A percentile compares a stretch with the other conserved stretches of the same genome.
Conservation (phyloP, 208 protist species). For the Jaenimonas drosophilae region DNA sequence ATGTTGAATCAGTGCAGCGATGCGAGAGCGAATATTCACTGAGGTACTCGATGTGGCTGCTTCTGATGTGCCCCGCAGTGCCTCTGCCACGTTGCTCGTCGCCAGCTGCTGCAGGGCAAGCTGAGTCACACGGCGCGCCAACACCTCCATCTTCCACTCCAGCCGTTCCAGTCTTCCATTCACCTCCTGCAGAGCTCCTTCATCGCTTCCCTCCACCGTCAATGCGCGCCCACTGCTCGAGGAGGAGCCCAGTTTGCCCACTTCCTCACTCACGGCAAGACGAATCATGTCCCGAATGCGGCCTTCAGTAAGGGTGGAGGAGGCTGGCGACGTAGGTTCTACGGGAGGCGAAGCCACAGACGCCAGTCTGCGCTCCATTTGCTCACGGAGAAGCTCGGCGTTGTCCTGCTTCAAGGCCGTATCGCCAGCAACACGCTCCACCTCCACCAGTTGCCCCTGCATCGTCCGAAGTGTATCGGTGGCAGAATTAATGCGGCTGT, state of each 20-base stretch:
- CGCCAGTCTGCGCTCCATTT: conserved; percentile 51
- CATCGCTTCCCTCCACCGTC: too few relatives aligned
- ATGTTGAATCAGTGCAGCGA: conserved; percentile 8
- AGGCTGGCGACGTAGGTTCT: not conserved
- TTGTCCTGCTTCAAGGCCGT: conserved; percentile 44
- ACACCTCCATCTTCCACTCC: too few relatives aligned
- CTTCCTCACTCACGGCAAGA: too few relatives aligned
- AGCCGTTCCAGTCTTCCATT: too few relatives aligned
- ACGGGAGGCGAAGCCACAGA: too few relatives aligned
- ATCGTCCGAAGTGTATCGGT: conserved; percentile 21
- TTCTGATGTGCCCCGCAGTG: not conserved
- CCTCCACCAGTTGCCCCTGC: conserved; percentile 23
- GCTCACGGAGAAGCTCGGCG: conserved; percentile 45
- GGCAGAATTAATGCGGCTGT: conserved; percentile 30
- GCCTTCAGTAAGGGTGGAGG: not conserved
- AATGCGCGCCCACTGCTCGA: too few relatives aligned
- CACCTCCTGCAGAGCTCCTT: too few relatives aligned
- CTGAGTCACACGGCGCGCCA: too few relatives aligned
- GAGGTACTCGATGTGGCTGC: not conserved
- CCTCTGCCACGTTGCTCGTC: too few relatives aligned
- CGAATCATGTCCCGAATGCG: not conserved
- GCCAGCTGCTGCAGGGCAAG: too few relatives aligned
- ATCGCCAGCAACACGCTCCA: conserved; percentile 31
- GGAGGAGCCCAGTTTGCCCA: too few relatives aligned
- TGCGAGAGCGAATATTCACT: conserved; percentile 4